phyloP scores from a whole-genome alignment of 768 basidiomycete genomes.

The Xerocomellus intermedius region DNA sequence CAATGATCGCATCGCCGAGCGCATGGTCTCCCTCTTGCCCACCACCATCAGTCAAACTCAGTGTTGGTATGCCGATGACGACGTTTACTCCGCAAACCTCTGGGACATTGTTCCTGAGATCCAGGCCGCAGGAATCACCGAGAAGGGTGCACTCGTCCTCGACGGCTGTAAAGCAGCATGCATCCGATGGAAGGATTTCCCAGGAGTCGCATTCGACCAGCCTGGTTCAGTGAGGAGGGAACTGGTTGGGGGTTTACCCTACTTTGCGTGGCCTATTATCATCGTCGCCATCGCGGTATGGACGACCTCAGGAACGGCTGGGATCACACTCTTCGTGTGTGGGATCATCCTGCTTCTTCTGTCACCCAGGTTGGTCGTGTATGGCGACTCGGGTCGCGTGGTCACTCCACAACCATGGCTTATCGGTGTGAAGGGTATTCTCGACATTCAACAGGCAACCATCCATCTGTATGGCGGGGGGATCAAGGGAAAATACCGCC shows the following conservation, averaged over 20 bases:
- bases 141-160: slow-evolving; percentile 16
- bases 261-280: slow-evolving; percentile 7
- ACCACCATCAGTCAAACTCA: not conserved
- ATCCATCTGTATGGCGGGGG: slow-evolving; percentile 12
- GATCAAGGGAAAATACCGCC: not conserved
- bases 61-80: slow-evolving; percentile 21
- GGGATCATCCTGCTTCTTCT: not conserved
- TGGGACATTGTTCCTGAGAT: slow-evolving; percentile 21
- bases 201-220: slow-evolving; percentile 6
- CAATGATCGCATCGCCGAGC: slow-evolving; percentile 20
- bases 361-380: slow-evolving; percentile 8
- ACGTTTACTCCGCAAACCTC: slow-evolving; percentile 13
- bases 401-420: slow-evolving; percentile 18
- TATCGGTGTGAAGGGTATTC: slow-evolving; percentile 21
- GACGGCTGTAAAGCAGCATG: slow-evolving; percentile 18
- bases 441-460: slow-evolving; percentile 7
- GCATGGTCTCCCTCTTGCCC: slow-evolving; percentile 22
- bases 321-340: not conserved
- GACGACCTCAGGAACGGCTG: not conserved
- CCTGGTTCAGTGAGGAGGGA: slow-evolving; percentile 8
- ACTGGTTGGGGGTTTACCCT: slow-evolving; percentile 6
- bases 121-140: slow-evolving; percentile 19
- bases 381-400: slow-evolving; percentile 17
- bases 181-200: slow-evolving; percentile 24
- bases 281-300: not conserved